Conservation (phyloP, 1,139 yeast species). For the Pichia sp. region DNA sequence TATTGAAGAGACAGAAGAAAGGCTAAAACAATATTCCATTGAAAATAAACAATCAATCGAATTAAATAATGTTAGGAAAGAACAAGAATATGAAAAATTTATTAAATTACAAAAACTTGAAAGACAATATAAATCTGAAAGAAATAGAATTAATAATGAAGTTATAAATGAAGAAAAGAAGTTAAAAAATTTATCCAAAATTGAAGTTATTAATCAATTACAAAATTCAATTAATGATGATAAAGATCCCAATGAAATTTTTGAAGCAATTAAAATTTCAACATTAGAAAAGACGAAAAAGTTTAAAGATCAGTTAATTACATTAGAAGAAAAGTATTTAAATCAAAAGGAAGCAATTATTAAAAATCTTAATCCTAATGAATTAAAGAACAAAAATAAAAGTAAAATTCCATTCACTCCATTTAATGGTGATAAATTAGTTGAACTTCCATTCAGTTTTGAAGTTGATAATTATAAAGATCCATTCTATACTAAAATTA, state of each 20-base stretch:
- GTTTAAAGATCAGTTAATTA: constrained; percentile 61
- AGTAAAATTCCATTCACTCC: constrained; percentile 77
- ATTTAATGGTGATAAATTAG: constrained; percentile 80
- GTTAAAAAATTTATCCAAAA: constrained; percentile 47
- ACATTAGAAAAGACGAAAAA: constrained; percentile 61
- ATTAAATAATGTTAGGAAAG: constrained; percentile 66
- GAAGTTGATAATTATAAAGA: constrained; percentile 43
- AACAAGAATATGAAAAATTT: constrained; percentile 58
- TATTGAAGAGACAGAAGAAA: constrained; percentile 63
- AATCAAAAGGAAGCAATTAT: constrained; percentile 39
- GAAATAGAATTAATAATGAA: constrained; percentile 47
- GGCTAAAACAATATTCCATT: constrained; percentile 64
- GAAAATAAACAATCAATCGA: constrained; percentile 70
- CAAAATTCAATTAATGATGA: constrained; percentile 46
- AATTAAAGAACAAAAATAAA: constrained; percentile 23
- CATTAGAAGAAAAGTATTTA: constrained; percentile 40
- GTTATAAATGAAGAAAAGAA: constrained; percentile 31
- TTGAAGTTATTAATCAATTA: constrained; percentile 65
- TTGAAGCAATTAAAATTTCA: constrained; percentile 51
- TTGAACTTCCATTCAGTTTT: constrained; percentile 33
- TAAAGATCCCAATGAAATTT: constrained; percentile 41
- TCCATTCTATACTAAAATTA: constrained; percentile 50
- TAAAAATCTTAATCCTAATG: constrained; percentile 26
- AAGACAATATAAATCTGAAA: constrained; percentile 65
- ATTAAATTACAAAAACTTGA: constrained; percentile 59